Evolutionary conservation across 768 basidiomycete species (phyloP).

Genomic region (Rhizopogon sp.): DNA sequence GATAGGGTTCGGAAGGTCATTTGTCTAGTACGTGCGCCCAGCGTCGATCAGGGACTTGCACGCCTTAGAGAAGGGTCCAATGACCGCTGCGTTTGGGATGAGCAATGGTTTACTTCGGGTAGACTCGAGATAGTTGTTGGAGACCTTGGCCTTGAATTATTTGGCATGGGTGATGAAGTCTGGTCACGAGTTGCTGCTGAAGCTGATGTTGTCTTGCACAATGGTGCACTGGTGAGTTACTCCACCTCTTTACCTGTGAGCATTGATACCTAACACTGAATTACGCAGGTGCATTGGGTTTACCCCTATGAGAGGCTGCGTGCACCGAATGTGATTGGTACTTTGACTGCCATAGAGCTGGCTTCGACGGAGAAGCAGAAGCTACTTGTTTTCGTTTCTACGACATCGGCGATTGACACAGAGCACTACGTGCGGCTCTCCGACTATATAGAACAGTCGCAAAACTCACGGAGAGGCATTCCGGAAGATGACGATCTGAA

Average conservation of each 20-base stretch:
- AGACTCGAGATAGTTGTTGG: constrained; percentile 79
- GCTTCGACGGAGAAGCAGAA: constrained; percentile 74
- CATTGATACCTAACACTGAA: not conserved
- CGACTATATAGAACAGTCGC: constrained; percentile 49
- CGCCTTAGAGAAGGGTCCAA: constrained; percentile 68
- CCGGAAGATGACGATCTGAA: constrained; percentile 88
- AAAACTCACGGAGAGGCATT: constrained; percentile 54
- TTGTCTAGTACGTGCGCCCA: constrained; percentile 82
- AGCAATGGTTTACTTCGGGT: constrained; percentile 65
- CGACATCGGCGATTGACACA: constrained; percentile 92
- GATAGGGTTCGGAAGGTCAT: constrained; percentile 78
- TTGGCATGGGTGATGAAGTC: constrained; percentile 59
- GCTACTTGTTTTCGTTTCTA: constrained; percentile 84
- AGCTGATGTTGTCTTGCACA: constrained; percentile 85
- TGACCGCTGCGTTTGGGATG: constrained; percentile 87
- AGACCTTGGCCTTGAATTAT: constrained; percentile 70
- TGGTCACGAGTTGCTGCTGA: constrained; percentile 71
- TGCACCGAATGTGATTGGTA: constrained; percentile 88
- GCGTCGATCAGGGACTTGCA: constrained; percentile 52
- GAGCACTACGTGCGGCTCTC: constrained; percentile 87
- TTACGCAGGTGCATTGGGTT: constrained; percentile 89
- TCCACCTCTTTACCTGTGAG: not conserved
- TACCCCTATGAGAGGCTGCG: constrained; percentile 95
- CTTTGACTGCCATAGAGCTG: constrained; percentile 77
- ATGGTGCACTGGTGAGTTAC: constrained; percentile 87